Evolutionary conservation across 257 asterid species (phyloP), one percentile per base, ranked within the genome.

Genomic region (Capsicum rhomboideum): DNA sequence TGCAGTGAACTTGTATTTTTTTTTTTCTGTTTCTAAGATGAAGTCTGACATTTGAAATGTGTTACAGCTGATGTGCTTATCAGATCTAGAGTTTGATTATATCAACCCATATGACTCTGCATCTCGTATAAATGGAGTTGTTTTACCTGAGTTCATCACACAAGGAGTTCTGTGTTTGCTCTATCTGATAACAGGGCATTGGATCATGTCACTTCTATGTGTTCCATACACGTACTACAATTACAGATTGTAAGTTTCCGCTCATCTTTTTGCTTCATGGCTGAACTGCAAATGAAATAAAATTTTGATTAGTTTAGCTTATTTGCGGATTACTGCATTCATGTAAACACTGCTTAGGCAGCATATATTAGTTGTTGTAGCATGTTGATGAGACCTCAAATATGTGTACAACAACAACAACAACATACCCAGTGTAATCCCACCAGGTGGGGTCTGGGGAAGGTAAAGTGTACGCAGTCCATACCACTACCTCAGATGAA

Each of bases 41-140:
- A 44, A 50, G 50, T 31, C 79, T 66, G 78, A 82, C 53, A 67
- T 49, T 66, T 12, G 63, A 49, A 80, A 59, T 82, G 61, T 52
- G 20, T 80, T 88, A 92, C 98, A 96, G 99, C 94, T 96, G 5
- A 90, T 96, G 92, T 94, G 99, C 89, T 91, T 96, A 89, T 93
- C 98, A 29, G 99, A 96, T 92, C 88, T 96, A 68, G 99, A 96
- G 89, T 91, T 91, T 54, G 99, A 96, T 88, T 93, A 93, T 82
- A 92, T 94, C 90, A 94, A 96, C 85, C 98, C 98, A 16, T 96
- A 94, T 31, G 99, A 94, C 89, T 89, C 99, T 2, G 93, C 99
- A 18, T 88, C 91, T 82, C 95, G 97, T 86, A 94, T 96, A 86
- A 96, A 96, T 90, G 90, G 64, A 80, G 91, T 93, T 80, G 87